Percentiles rank a stretch among this genome's conserved stretches.
Conservation (phyloP, 116 monocot species). For the Zostera marina region DNA sequence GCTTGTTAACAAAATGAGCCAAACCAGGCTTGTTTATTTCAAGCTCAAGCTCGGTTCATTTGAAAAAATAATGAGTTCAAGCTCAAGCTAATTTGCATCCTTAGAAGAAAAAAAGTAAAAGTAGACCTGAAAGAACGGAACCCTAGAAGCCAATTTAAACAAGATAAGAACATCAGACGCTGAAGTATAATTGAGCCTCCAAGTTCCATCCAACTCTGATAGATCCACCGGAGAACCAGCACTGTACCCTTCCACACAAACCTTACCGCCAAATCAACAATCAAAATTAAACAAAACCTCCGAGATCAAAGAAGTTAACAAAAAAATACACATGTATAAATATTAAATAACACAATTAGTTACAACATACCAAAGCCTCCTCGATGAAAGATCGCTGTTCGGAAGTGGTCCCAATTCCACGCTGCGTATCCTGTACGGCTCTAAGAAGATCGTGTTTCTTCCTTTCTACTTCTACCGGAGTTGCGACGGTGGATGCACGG, state of each 20-base stretch:
- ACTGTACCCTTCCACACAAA: constrained; percentile 40
- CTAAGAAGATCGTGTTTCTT: constrained; percentile 62
- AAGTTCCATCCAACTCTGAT: constrained; percentile 50
- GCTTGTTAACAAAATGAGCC: too few relatives aligned
- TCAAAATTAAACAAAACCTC: not conserved
- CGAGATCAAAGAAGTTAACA: too few relatives aligned
- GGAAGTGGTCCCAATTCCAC: constrained; percentile 45
- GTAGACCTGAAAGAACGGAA: constrained; percentile 60
- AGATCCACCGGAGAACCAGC: constrained; percentile 50
- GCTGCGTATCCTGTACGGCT: constrained; percentile 76
- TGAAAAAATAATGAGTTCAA: too few relatives aligned
- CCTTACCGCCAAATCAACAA: constrained; percentile 17
- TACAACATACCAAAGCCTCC: constrained; percentile 49
- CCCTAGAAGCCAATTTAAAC: constrained; percentile 57
- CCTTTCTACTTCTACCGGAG: constrained; percentile 35
- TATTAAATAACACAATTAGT: not conserved
- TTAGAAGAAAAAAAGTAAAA: too few relatives aligned
- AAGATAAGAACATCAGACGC: constrained; percentile 76
- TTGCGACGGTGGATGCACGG: not conserved
- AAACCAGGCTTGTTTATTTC: too few relatives aligned
- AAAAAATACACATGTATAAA: too few relatives aligned
- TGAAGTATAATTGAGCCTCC: constrained; percentile 76
- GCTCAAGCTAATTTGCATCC: too few relatives aligned
- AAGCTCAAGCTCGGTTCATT: too few relatives aligned
- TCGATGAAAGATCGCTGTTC: constrained; percentile 85